Base-by-base conservation (phyloP, 2,329 filamentous ascomycete species). In the Nemania sp. region DNA sequence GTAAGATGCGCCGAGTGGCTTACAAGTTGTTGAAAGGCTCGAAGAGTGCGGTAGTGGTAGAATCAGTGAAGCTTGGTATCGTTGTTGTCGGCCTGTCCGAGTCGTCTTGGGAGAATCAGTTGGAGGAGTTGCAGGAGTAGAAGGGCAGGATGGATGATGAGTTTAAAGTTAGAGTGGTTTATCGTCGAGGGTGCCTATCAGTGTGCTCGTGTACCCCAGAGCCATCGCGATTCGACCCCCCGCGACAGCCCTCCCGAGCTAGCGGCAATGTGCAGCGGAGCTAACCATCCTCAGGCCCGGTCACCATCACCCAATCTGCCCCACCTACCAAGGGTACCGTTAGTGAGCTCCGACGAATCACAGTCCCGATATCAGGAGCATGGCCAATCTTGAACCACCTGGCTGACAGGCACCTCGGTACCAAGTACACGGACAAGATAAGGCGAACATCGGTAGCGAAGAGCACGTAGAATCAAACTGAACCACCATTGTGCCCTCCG, bases 321-420 rank as follows among this genome's bases (percentile, higher is more conserved):
- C 45, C 48, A 25, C 18, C 39, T 20, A 42, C 25, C n/a, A n/a
- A n/a, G n/a, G n/a, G n/a, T n/a, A n/a, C n/a, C n/a, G 7, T 53
- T n/a, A 18, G 42, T 52, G 54, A 60, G 53, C 64, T 64, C 43
- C 20, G 32, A 42, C 62, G 56, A 66, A 66, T 66, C 62, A 66
- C 3, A 46, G 10, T 17, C 17, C 21, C 13, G n/a, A 25, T n/a
- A 6, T 39, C 13, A 39, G 43, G 35, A 58, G 45, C 64, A 66
- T 66, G 64, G 57, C 3, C 47, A 21, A 49, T 57, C n/a, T n/a
- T n/a, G n/a, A n/a, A n/a, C n/a, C n/a, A n/a, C n/a, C n/a, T n/a
- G n/a, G n/a, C n/a, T n/a, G n/a, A n/a, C n/a, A n/a, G n/a, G n/a
- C n/a, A n/a, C n/a, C n/a, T n/a, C n/a, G n/a, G n/a, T n/a, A n/a